Percentiles rank a stretch among this genome's conserved stretches.
These are phyloP conservation scores for Tolypocladium sp. DNA, from an alignment of 2,329 filamentous ascomycete genomes.

Conservation along the genomic window DNA sequence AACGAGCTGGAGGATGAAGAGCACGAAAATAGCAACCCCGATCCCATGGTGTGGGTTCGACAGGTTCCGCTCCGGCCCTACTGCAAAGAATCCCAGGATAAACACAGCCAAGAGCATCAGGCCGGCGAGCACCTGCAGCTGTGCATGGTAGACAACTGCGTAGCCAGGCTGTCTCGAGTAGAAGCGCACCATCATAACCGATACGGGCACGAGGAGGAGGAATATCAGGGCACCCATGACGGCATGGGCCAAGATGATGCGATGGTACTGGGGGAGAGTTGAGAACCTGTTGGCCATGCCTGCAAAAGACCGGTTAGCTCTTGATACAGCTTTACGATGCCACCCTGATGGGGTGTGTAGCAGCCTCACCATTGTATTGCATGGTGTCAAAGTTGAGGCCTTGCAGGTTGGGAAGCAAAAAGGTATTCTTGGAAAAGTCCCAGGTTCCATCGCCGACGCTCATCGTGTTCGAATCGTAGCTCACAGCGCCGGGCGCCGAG, in stretches of 20 bases:
- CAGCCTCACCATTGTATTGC: constrained; percentile 66
- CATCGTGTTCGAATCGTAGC: constrained; percentile 66
- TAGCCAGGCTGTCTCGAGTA: constrained; percentile 51
- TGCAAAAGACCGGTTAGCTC: constrained; percentile 18
- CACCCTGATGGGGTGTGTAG: neutral
- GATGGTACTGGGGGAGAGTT: constrained; percentile 59
- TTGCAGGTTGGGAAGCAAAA: constrained; percentile 67
- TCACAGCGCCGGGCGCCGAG: constrained; percentile 62
- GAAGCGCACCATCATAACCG: constrained; percentile 68
- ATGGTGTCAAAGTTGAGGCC: constrained; percentile 74
- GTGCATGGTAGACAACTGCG: constrained; percentile 62
- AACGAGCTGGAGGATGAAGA: constrained; percentile 62
- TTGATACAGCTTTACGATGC: no score
- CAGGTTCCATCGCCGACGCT: constrained; percentile 75
- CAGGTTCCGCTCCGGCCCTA: constrained; percentile 61
- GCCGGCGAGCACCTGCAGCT: constrained; percentile 61
- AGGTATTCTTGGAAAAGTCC: constrained; percentile 69
- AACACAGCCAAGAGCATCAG: constrained; percentile 63
- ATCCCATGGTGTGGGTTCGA: constrained; percentile 83
- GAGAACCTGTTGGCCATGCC: constrained; percentile 78
- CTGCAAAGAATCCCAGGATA: constrained; percentile 68
- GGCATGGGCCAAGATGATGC: constrained; percentile 61
- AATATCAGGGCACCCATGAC: constrained; percentile 66
- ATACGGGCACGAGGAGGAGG: constrained; percentile 61
- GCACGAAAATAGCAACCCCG: constrained; percentile 66